Base-by-base conservation (phyloP, 257 asterid species). In the Salvia rosmarinus region DNA sequence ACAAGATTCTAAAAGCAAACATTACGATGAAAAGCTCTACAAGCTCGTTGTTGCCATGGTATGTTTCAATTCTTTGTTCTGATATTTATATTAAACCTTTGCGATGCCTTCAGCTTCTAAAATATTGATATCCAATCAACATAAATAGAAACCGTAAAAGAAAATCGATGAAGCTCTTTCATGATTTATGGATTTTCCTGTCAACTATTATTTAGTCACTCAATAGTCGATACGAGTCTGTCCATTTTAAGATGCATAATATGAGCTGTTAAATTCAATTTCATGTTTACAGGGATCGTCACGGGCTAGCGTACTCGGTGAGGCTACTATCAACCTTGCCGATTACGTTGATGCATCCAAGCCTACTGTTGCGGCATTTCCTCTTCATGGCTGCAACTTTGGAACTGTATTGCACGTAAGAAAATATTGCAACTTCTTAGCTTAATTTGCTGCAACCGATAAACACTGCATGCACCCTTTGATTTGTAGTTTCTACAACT, bases 41-140 rank as follows among this genome's bases (percentile, higher is more conserved):
- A 89, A 88, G 84, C 83, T 91, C 77, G 84, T 95, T 64, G 95
- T 95, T 78, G 82, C 97, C 82, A 89, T 91, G 99, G 99, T 95
- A 86, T 43, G n/a, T 73, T 81, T 80, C 73, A 49, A 37, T 67
- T 67, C 72, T 50, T 20, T 64, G 8, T 77, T 44, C 42, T 6
- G 30, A 57, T 68, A 4, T 46, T 50, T 12, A 28, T 34, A 17
- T 21, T 77, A 40, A 49, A 35, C 30, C 20, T 8, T 23, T 13
- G 23, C n/a, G n/a, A 51, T 54, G 40, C 65, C 67, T 74, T 69
- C 20, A 51, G 56, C 68, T 71, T 51, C 64, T 39, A 37, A 61
- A 63, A 6, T 37, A 1, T 46, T 51, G 16, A 56, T 58, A 30
- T 49, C 35, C 56, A 62, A 62, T 66, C 54, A 17, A 52, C 61